Evolutionary conservation across 768 basidiomycete genomes (phyloP).

Genomic region (Lentinula guzmanii): DNA sequence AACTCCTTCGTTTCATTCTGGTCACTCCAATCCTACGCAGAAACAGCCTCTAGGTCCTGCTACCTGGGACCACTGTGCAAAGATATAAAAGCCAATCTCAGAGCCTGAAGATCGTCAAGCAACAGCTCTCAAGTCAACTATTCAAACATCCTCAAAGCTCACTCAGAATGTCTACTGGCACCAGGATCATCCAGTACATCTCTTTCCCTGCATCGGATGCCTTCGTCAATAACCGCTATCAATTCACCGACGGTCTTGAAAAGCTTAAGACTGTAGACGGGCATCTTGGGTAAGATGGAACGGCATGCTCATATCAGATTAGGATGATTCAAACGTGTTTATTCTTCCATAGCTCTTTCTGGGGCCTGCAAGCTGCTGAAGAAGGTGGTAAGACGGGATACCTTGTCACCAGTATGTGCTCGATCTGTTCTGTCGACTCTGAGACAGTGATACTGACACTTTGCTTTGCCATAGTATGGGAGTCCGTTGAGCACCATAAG

Average conservation of each 20-base stretch:
- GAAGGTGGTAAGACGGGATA: constrained; percentile 4
- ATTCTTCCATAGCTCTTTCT: background rate
- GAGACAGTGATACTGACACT: background rate
- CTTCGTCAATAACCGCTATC: background rate
- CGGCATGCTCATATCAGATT: background rate
- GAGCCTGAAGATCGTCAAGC: background rate
- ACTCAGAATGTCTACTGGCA: background rate
- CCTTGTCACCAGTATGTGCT: background rate
- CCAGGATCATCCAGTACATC: background rate
- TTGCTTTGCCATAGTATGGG: background rate
- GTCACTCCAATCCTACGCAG: background rate
- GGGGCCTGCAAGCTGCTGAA: background rate
- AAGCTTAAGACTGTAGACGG: background rate
- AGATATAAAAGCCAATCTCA: background rate
- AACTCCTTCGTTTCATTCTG: background rate
- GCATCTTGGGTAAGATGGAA: background rate
- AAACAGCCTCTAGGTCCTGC: background rate
- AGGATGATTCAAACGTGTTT: background rate
- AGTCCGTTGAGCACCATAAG: background rate
- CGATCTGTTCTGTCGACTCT: background rate
- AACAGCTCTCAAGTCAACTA: too few species aligned
- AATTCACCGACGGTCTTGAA: background rate
- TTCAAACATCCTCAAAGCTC: background rate
- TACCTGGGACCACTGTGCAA: background rate
- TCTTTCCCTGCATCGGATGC: background rate